Evolutionary conservation across 1,284 basidiomycete species (phyloP), one percentile per base, ranked within the genome.

Genomic region (Microbotryum scabiosae): DNA sequence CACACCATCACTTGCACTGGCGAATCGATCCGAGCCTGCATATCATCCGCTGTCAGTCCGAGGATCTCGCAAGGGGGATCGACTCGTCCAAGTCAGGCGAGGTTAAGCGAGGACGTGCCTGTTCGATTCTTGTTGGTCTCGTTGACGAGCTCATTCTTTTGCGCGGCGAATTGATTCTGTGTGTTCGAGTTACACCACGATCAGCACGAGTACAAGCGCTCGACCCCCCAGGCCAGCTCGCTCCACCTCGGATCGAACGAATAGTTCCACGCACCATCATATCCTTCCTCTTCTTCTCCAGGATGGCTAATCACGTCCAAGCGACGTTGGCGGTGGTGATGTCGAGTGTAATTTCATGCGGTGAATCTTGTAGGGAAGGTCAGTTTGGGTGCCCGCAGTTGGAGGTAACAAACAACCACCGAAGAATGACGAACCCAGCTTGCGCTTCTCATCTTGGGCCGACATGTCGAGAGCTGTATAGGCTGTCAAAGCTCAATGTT

Each of bases 1-100:
- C 79, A 97, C 85, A 5, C 87, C 90, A 73, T 97, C 94, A 75
- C 90, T 85, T 75, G 96, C 90, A 5, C 88, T 87, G 23, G 93
- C 86, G 75, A 99, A 99, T 60, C 92, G 88, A 72, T 88, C 86
- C 1, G 82, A 78, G 16, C 61, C 62, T 23, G 28, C 20, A 4
- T 6, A 18, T 43, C 10, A 26, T n/a, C 50, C 26, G 5, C 20
- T 25, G 23, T n/a, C 30, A n/a, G 25, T 26, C 10, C 10, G 50
- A 16, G 50, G 50, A 30, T 51, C 21, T 32, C 36, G 36, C 14
- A 18, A 10, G 16, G 21, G 20, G 45, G 28, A 59, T 51, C 57
- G 28, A 20, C 7, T 49, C 14, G 47, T 49, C 23, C 47, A 16
- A 49, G 28, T 16, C 12, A 36, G 2, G 23, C 23, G 16, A 48